Conservation (phyloP, 2,329 filamentous ascomycete genomes). For the Colletotrichum agaves region DNA sequence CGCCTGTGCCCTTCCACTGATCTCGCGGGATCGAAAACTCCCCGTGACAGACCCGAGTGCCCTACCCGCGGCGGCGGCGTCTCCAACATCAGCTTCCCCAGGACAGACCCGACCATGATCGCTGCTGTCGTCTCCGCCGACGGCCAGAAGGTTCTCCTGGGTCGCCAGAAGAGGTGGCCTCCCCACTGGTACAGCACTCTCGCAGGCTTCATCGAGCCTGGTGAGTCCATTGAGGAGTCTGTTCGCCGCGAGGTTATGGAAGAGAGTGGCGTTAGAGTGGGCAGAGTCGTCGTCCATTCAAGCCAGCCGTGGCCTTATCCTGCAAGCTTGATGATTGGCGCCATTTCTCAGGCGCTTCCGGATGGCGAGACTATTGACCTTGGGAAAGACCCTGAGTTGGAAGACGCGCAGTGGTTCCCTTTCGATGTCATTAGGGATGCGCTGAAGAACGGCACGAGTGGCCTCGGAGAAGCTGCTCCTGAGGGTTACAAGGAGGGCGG, state of each 20-base stretch:
- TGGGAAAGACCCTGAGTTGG: slow-evolving; percentile 89
- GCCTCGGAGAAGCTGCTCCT: slow-evolving; percentile 71
- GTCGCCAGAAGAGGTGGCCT: slow-evolving; percentile 86
- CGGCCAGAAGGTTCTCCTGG: slow-evolving; percentile 81
- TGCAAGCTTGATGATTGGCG: slow-evolving; percentile 85
- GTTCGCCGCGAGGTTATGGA: slow-evolving; percentile 88
- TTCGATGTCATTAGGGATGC: slow-evolving; percentile 84
- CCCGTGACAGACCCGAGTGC: slow-evolving; percentile 73
- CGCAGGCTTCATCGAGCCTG: slow-evolving; percentile 86
- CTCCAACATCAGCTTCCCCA: slow-evolving; percentile 91
- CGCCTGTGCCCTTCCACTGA: slow-evolving; percentile 81
- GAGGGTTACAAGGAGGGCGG: slow-evolving; percentile 79
- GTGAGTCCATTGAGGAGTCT: slow-evolving; percentile 86
- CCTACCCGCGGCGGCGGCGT: slow-evolving; percentile 83
- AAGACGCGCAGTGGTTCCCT: slow-evolving; percentile 88
- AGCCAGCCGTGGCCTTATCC: slow-evolving; percentile 92
- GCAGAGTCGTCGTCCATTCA: slow-evolving; percentile 82
- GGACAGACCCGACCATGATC: slow-evolving; percentile 95
- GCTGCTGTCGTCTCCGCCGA: slow-evolving; percentile 89
- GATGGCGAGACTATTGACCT: slow-evolving; percentile 82
- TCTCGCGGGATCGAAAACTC: slow-evolving; percentile 56
- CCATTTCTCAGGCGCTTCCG: slow-evolving; percentile 85
- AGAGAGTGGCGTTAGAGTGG: slow-evolving; percentile 80
- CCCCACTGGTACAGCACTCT: slow-evolving; percentile 88
- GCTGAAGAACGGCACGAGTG: slow-evolving; percentile 72